A percentile compares a stretch with the other conserved stretches of the same genome.
phyloP scores from a whole-genome alignment of 2,329 filamentous ascomycete genomes.

The Claviceps quebecensis region DNA sequence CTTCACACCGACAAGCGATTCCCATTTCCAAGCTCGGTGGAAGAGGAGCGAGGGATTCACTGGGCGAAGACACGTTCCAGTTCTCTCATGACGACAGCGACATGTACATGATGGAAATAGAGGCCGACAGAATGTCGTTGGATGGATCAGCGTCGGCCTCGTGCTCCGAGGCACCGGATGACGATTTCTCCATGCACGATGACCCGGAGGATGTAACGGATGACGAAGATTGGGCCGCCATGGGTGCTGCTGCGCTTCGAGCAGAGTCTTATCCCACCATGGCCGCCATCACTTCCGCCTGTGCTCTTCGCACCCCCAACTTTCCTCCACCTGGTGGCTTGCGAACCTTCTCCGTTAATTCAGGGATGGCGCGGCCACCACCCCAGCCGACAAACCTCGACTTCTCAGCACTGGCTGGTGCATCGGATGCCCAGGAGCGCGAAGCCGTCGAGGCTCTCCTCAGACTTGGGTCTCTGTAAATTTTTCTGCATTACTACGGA shows the following conservation, averaged over 20 bases:
- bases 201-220: slow-evolving; percentile 81
- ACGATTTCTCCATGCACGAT: slow-evolving; percentile 52
- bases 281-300: slow-evolving; percentile 39
- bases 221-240: slow-evolving; percentile 88
- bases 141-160: slow-evolving; percentile 57
- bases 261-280: slow-evolving; percentile 47
- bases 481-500: slow-evolving; percentile 18
- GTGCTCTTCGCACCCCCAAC: slow-evolving; percentile 25
- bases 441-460: slow-evolving; percentile 72
- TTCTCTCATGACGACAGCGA: slow-evolving; percentile 61
- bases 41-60: slow-evolving; percentile 39
- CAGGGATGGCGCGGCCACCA: slow-evolving; percentile 40
- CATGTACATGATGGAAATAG: slow-evolving; percentile 59
- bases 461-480: slow-evolving; percentile 66
- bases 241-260: slow-evolving; percentile 74
- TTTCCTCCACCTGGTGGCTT: slow-evolving; percentile 33
- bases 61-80: slow-evolving; percentile 55
- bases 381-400: slow-evolving; percentile 38
- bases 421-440: slow-evolving; percentile 58
- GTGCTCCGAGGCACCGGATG: slow-evolving; percentile 60
- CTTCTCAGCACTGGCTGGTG: slow-evolving; percentile 34
- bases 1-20: slow-evolving; percentile 36
- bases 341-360: slow-evolving; percentile 34
- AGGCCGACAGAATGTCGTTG: slow-evolving; percentile 90
- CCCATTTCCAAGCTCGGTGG: slow-evolving; percentile 36